Evolutionary conservation across 257 asterid genomes (phyloP).

Genomic region (Eucommia ulmoides): DNA sequence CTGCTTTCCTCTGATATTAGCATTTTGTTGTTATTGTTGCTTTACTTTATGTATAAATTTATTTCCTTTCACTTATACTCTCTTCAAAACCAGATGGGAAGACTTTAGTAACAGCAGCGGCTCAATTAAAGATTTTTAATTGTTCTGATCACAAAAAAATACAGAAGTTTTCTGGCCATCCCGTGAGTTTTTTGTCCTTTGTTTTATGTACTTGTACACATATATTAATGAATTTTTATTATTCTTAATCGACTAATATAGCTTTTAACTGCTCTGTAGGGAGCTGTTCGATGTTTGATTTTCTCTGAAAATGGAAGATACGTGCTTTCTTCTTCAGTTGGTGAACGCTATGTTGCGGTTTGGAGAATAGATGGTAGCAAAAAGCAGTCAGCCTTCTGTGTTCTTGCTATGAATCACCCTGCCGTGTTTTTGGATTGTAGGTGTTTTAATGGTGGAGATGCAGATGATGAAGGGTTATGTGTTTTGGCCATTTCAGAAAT

Average conservation of each 20-base stretch:
- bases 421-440: constrained; percentile 70
- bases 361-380: constrained; percentile 76
- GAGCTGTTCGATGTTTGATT: constrained; percentile 62
- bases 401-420: constrained; percentile 86
- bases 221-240: neutral
- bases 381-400: constrained; percentile 45
- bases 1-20: neutral
- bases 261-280: constrained; percentile 26
- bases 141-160: constrained; percentile 50
- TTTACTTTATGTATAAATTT: neutral
- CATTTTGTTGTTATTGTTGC: neutral
- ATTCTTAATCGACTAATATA: neutral
- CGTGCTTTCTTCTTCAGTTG: constrained; percentile 66
- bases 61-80: constrained; percentile 1
- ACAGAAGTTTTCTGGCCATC: constrained; percentile 92
- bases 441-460: constrained; percentile 18
- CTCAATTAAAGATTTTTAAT: constrained; percentile 64
- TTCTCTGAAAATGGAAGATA: constrained; percentile 78
- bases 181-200: constrained; percentile 41
- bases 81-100: constrained; percentile 55
- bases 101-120: constrained; percentile 65
- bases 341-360: constrained; percentile 66
- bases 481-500: constrained; percentile 79
- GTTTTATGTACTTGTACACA: neutral
- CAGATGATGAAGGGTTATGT: constrained; percentile 40